Percentiles rank a stretch among this genome's conserved stretches.
These are phyloP conservation scores for Nannochloropsis oceanica DNA, from an alignment of 108 stramenopile genomes.

Conservation along the genomic window DNA sequence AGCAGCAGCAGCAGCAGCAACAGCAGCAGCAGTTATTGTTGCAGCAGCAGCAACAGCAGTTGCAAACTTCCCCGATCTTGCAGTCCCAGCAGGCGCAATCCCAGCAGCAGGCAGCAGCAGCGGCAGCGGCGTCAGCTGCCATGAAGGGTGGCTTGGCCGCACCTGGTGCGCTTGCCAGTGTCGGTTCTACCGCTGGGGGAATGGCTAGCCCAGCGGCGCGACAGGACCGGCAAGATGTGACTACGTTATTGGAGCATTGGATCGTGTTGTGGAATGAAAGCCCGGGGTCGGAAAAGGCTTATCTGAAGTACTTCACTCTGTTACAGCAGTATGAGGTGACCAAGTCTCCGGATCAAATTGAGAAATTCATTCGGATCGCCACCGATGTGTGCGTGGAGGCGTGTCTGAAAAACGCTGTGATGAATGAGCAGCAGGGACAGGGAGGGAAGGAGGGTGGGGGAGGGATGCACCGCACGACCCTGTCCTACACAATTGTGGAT, in stretches of 20 bases:
- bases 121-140: not conserved
- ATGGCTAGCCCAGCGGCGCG: not conserved
- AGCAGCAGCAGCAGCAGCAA: not conserved
- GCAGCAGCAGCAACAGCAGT: not conserved
- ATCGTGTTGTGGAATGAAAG: constrained; percentile 70
- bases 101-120: not conserved
- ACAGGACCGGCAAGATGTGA: constrained; percentile 54
- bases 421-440: not conserved
- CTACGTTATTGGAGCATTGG: constrained; percentile 81
- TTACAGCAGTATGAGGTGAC: constrained; percentile 74
- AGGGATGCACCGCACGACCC: not conserved
- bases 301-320: constrained; percentile 67
- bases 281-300: constrained; percentile 61
- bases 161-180: not conserved
- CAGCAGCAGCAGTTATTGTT: not conserved
- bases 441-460: not conserved
- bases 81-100: not conserved
- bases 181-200: not conserved
- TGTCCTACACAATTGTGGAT: constrained; percentile 79
- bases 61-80: not conserved
- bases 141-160: not conserved
- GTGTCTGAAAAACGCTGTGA: constrained; percentile 23
- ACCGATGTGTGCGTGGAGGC: constrained; percentile 63
- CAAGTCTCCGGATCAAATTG: constrained; percentile 61
- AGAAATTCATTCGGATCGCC: constrained; percentile 82